phyloP scores from a whole-genome alignment of 2,329 filamentous ascomycete genomes.

The Exophiala lecanii-corni region DNA sequence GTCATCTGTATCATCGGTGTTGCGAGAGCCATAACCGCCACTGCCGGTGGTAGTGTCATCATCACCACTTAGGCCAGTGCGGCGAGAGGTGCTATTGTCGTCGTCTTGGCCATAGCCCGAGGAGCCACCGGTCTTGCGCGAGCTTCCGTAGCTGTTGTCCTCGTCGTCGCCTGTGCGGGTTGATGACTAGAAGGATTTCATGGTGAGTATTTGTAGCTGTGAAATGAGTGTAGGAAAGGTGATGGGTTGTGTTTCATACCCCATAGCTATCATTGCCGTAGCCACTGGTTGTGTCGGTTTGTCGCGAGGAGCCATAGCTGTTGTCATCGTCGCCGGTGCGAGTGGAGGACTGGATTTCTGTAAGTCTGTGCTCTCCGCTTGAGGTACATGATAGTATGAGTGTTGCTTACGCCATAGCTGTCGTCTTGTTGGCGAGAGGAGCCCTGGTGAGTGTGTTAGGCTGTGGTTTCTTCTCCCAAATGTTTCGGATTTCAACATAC shows the following conservation, averaged over 20 bases:
- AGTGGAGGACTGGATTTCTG: neutral
- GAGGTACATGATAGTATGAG: too few species aligned
- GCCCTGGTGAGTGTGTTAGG: neutral
- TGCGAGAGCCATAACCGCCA: conserved; percentile 1
- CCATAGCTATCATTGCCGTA: too few species aligned
- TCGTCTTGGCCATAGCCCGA: neutral
- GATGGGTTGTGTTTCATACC: too few species aligned
- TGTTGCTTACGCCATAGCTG: neutral
- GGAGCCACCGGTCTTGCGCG: too few species aligned
- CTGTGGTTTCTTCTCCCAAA: too few species aligned
- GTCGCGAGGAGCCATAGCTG: conserved; percentile 8
- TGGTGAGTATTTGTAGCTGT: too few species aligned
- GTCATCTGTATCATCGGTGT: neutral
- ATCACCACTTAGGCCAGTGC: neutral
- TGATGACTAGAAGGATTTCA: neutral
- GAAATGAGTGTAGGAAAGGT: too few species aligned
- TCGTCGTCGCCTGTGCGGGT: conserved; percentile 3
- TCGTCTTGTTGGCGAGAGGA: conserved; percentile 8
- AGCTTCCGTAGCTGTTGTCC: conserved; percentile 7
- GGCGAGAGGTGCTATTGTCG: neutral
- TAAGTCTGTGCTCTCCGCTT: too few species aligned
- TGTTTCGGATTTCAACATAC: too few species aligned
- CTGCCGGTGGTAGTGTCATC: neutral
- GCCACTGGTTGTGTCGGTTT: neutral
- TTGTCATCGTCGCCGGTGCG: conserved; percentile 6